A percentile compares a stretch with the other conserved stretches of the same genome.
Evolutionary conservation across 2,329 filamentous ascomycete genomes (phyloP).

Genomic region (Botrytis squamosa): DNA sequence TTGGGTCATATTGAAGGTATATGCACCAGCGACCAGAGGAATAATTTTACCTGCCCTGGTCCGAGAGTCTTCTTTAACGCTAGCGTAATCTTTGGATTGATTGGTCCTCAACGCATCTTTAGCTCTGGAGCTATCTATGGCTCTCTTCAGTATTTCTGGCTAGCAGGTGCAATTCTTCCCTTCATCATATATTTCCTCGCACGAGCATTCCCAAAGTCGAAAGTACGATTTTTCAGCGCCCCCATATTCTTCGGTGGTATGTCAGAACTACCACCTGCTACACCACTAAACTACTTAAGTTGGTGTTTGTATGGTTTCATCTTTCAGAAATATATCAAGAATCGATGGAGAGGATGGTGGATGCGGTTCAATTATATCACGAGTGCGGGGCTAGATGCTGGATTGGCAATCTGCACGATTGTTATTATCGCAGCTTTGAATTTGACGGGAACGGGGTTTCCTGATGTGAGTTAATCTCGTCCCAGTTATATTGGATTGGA

Average conservation of each 20-base stretch:
- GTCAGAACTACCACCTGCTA: constrained; percentile 58
- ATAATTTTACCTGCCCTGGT: constrained; percentile 49
- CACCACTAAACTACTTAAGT: constrained; percentile 66
- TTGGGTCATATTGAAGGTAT: constrained; percentile 61
- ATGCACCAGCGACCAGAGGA: constrained; percentile 51
- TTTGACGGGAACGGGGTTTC: constrained; percentile 57
- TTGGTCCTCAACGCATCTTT: constrained; percentile 58
- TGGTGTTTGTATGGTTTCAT: constrained; percentile 65
- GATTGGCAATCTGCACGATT: constrained; percentile 64
- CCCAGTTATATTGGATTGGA: no score
- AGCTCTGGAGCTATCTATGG: constrained; percentile 54
- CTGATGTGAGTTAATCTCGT: constrained; percentile 37
- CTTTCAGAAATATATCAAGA: constrained; percentile 68
- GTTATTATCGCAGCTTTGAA: constrained; percentile 69
- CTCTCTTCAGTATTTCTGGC: constrained; percentile 68
- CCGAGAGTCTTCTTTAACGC: constrained; percentile 58
- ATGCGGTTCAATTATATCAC: constrained; percentile 75
- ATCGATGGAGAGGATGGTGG: constrained; percentile 71
- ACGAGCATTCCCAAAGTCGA: constrained; percentile 58
- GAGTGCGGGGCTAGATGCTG: constrained; percentile 68
- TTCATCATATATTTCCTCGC: constrained; percentile 55
- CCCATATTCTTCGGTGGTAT: constrained; percentile 23
- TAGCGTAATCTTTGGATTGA: constrained; percentile 71
- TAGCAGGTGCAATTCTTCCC: constrained; percentile 62
- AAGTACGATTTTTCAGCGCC: constrained; percentile 47